Base-by-base conservation (phyloP, 495 filamentous ascomycete genomes). In the Hypoxylon crocopeplum region DNA sequence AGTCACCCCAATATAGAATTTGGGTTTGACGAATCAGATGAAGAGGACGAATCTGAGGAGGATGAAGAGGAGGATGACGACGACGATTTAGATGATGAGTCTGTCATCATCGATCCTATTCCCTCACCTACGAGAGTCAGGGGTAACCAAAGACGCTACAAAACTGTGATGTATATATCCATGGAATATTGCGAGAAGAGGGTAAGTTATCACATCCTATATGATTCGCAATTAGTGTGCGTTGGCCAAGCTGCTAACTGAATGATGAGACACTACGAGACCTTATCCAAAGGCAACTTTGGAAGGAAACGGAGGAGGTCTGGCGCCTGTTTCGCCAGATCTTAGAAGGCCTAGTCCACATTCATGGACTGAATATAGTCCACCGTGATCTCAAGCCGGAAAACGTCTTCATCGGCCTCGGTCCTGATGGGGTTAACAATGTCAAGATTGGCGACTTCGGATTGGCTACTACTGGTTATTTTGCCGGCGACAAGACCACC, bases 111-210 rank as follows among this genome's bases (percentile, higher is more conserved):
- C 48, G 58, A 62, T 48, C 54, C 64, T 33, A 65, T 45, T 45
- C 37, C 37, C 36, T 73, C 29, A 36, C 74, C 68, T 40, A 67
- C 62, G 12, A 73, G 69, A 55, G 57, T 66, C 5, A 77, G 66
- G 44, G 67, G 55, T 37, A 61, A 48, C 29, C 56, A 60, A 46
- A 72, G 71, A 21, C 67, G 64, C 3, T 77, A 63, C 53, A 68
- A 66, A 19, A 77, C 69, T 1, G 67, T 78, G 17, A 75, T 81
- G 72, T 81, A 80, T 54, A 80, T 81, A 21, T 79, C 77, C 22
- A 98, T 98, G 94, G 93, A 98, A 65, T 97, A 96, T 67, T 98
- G 95, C 69, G 94, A 97, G 69, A 92, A 90, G 64, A 86, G 91
- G 69, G 88, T 90, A 75, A 73, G 83, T 76, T 22, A 30, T 29